Base-by-base conservation (phyloP, 257 asterid genomes). In the Rubia yunnanensis region DNA sequence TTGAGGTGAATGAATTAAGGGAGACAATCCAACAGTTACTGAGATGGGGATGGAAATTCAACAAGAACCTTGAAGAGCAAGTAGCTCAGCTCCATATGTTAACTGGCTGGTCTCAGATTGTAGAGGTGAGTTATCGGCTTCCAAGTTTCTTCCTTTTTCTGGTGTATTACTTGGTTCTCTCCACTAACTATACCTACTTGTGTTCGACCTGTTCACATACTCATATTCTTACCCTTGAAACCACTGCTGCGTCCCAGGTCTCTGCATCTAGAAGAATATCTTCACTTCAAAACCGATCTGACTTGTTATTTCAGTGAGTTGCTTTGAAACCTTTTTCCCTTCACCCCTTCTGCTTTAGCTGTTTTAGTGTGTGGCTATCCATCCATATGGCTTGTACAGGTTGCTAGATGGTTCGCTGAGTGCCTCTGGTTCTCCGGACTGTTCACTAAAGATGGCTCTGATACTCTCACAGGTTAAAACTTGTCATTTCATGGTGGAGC, bases 11-110 rank as follows among this genome's bases (percentile, higher is more conserved):
- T 71, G 97, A 86, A 74, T 75, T 82, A 74, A 82, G 95, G 78
- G 95, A 94, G 57, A 78, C 91, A 31, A 78, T 85, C 65, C 92
- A 90, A 72, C 95, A 86, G 77, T 77, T 90, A 60, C 60, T 88
- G 75, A 81, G 92, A 82, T 94, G 99, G 99, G 99, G 89, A 49
- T 88, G 95, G 97, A 88, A 86, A 66, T 90, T 81, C 80, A 88
- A 94, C 80, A 94, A 86, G 77, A 94, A 88, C 78, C 96, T 88
- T 73, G 99, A 94, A 80, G 99, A 94, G 72, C 97, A 90, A 76
- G 97, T 92, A 73, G 95, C 96, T 66, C 97, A 92, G 84, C 97
- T 89, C 72, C 97, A 92, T 80, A 82, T 89, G 97, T 73, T 86
- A 69, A 87, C 85, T 28, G 85, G 99, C 86, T 92, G 97, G 97